A percentile compares a stretch with the other conserved stretches of the same genome.
Evolutionary conservation across 305 asterid species (phyloP).

Genomic region (Ajuga reptans): DNA sequence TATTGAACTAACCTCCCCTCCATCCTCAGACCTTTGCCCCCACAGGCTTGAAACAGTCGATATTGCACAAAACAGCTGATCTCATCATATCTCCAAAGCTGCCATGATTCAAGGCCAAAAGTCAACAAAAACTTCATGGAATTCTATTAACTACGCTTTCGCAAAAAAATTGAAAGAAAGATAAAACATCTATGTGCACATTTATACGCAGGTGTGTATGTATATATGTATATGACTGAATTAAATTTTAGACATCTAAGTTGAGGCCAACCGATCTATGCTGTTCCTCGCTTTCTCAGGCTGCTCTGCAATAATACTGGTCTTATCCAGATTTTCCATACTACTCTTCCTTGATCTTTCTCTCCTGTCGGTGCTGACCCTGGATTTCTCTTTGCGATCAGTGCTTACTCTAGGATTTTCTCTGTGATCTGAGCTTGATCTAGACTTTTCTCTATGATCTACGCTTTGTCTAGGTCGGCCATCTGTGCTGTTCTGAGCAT

Average conservation of each 20-base stretch:
- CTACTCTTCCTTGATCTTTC: slow-evolving; percentile 50
- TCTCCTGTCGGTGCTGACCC: slow-evolving; percentile 61
- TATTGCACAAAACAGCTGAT: slow-evolving; percentile 91
- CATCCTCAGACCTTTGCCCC: slow-evolving; percentile 57
- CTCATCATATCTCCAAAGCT: slow-evolving; percentile 90
- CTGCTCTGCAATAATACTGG: slow-evolving; percentile 48
- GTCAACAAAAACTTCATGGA: slow-evolving; percentile 28
- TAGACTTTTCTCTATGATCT: slow-evolving; percentile 64
- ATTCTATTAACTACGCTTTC: slow-evolving; percentile 10
- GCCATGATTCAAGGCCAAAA: slow-evolving; percentile 40
- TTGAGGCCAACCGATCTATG: slow-evolving; percentile 80
- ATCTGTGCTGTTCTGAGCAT: slow-evolving; percentile 59
- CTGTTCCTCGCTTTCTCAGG: slow-evolving; percentile 84
- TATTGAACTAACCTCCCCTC: slow-evolving; percentile 37
- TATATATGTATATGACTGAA: slow-evolving; percentile 18
- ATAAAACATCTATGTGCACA: slow-evolving; percentile 9
- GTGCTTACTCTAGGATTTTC: slow-evolving; percentile 59
- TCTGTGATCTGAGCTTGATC: slow-evolving; percentile 67
- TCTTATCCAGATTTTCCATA: slow-evolving; percentile 41
- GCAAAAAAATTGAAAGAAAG: slow-evolving; percentile 2
- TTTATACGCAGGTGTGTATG: neutral
- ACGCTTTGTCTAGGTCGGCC: slow-evolving; percentile 66
- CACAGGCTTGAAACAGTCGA: slow-evolving; percentile 83
- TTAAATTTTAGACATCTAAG: slow-evolving; percentile 29
- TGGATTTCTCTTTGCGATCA: slow-evolving; percentile 58